Base-by-base conservation (phyloP, 2,329 filamentous ascomycete species). In the Pseudogymnoascus sp. region DNA sequence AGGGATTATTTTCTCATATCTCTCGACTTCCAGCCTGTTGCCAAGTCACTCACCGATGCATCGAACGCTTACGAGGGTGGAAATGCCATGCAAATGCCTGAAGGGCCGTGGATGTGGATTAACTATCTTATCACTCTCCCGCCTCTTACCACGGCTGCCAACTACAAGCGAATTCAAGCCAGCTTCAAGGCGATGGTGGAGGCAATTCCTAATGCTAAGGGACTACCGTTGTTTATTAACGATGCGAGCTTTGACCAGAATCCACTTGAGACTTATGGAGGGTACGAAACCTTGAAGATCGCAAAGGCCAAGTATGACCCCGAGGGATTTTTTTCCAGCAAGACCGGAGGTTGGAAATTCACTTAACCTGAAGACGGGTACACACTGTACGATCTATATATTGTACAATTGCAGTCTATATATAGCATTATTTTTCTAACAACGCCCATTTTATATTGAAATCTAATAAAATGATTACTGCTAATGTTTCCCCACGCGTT, bases 71-170 rank as follows among this genome's bases (percentile, higher is more conserved):
- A 56, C n/a, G 68, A 72, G 12, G 72, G 71, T 4, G 72, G 72
- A 1, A 73, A 74, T 62, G 72, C 71, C 10, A 74, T 74, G 72
- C 68, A 73, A 59, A 73, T 74, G 71, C 72, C 72, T 3, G 71
- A 73, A 50, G 72, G 72, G 3, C 72, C 70, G 7, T 75, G 69
- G 69, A 70, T 70, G 62, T 75, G 73, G 70, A 50, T 69, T 59
- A 72, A 69, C 60, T 74, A 74, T 66, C 65, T 71, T 59, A 66
- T 71, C 7, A 67, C 65, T 5, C 73, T 69, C 25, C 70, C 67
- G 7, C 67, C 68, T 2, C 62, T 64, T 2, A 69, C 73, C 62
- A 65, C 68, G 40, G 62, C 70, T 16, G 23, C 64, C 4, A 62
- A 68, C 18, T 73, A 72, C 50, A 62, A 73, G 11, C 65, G 66